Base-by-base conservation (phyloP, 805 yeast species). In the Brettanomyces bruxellensis region DNA sequence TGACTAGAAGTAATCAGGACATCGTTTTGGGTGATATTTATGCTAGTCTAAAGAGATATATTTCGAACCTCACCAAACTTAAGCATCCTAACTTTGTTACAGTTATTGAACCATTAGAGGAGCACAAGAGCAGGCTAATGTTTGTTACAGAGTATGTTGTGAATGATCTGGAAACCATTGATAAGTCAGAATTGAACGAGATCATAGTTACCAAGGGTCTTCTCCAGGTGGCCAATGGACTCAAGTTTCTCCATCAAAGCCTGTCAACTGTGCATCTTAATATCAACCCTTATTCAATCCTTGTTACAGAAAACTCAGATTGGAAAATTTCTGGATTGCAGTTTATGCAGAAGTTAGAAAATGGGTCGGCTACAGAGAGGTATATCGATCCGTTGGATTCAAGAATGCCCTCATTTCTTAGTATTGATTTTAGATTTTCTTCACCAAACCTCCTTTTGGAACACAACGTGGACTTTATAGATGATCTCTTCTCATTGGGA, bases 301-400 rank as follows among this genome's bases (percentile, higher is more conserved):
- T 84, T 47, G 75, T 91, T 18, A 90, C 85, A 53, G 83, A 79
- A 37, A 84, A 81, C 53, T 90, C 95, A 4, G 98, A 93, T 65
- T 93, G 99, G 98, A 93, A 91, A 61, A 61, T 93, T 2, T 75
- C 85, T 5, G 97, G 97, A 0, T 73, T 93, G 51, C 76, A 67
- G 57, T 75, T 67, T 61, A 76, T 69, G 57, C 86, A 69, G 53
- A 62, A 40, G 13, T 51, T 73, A 38, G 63, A 72, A 4, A 67
- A 71, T 3, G 68, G 63, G 38, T 76, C 73, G 13, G 56, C 77
- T 11, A 73, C 72, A 4, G 87, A 81, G 47, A 85, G 71, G 59
- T 80, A 72, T 52, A 67, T 86, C 40, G 86, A 86, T 56, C 84
- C 83, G 43, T 73, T 77, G 50, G 89, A 88, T 53, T 81, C 89